A percentile compares a stretch with the other conserved stretches of the same genome.
Evolutionary conservation across 305 asterid species (phyloP).

Genomic region (Salvia sclarea): DNA sequence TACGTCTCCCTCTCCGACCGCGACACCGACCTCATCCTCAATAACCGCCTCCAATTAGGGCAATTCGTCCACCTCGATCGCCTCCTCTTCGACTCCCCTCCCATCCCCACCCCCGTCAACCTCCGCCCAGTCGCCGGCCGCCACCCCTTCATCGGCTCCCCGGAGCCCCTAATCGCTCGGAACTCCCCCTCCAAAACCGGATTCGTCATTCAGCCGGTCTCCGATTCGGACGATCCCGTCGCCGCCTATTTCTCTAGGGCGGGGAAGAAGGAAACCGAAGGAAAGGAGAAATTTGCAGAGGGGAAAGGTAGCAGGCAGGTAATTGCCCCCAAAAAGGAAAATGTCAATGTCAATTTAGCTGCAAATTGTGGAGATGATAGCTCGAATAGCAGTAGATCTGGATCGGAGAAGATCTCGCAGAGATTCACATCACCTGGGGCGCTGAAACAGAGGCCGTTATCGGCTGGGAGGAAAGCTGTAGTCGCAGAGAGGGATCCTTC

Average conservation of each 20-base stretch:
- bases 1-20: slow-evolving; percentile 83
- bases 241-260: slow-evolving; percentile 51
- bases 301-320: slow-evolving; percentile 42
- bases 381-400: slow-evolving; percentile 24
- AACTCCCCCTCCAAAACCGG: slow-evolving; percentile 51
- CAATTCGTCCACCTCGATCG: slow-evolving; percentile 88
- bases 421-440: slow-evolving; percentile 77
- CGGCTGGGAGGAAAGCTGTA: slow-evolving; percentile 51
- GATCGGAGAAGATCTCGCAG: slow-evolving; percentile 49
- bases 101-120: slow-evolving; percentile 65
- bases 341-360: slow-evolving; percentile 52
- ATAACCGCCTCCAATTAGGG: slow-evolving; percentile 84
- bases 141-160: slow-evolving; percentile 71
- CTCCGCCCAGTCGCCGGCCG: slow-evolving; percentile 80
- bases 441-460: slow-evolving; percentile 57
- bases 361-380: slow-evolving; percentile 33
- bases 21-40: slow-evolving; percentile 76
- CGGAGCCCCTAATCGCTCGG: slow-evolving; percentile 72
- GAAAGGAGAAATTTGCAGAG: slow-evolving; percentile 35
- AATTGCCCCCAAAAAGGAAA: slow-evolving; percentile 55
- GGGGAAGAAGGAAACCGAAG: slow-evolving; percentile 37
- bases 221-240: slow-evolving; percentile 60
- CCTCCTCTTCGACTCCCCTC: slow-evolving; percentile 63
- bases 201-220: slow-evolving; percentile 71
- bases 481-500: slow-evolving; percentile 73